Base-by-base conservation (phyloP, 2,329 filamentous ascomycete species). In the Fusarium pilosicola region DNA sequence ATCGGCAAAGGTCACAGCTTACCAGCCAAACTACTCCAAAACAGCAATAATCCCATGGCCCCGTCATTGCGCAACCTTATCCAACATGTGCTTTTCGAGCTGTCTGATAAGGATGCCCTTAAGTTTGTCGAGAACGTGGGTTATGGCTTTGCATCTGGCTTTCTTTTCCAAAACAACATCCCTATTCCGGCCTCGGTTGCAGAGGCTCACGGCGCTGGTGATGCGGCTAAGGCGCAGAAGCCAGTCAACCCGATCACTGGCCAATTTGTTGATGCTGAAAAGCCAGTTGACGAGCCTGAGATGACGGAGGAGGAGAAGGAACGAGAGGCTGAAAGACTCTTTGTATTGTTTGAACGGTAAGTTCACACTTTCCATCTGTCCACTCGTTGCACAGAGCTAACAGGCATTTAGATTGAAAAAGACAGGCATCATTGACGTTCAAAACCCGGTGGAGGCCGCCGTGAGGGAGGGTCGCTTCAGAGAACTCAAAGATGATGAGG, bases 241-340 rank as follows among this genome's bases (percentile, higher is more conserved):
- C 80, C 86, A 0, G 84, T 97, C 59, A 98, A 98, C 74, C 94
- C 95, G 0, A 90, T 98, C 38, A 98, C 95, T 2, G 95, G 95
- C 1, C 95, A 98, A 81, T 91, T 92, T 72, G 79, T 94, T 57
- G 92, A 94, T 74, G 87, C 86, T 42, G 93, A 96, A 81, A 87
- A 86, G 61, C 83, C 85, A 12, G 85, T 89, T 12, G 84, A 90
- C 8, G 81, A 85, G 17, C 90, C 90, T 4, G 90, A 93, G 55
- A 97, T 98, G 96, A 96, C 93, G 1, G 86, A 93, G 52, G 95
- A 95, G 74, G 96, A 98, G 84, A 98, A 96, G 81, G 94, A 97
- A 81, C 87, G 93, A 65, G 96, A 99, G 80, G 96, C 95, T 0
- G 96, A 98, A 82, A 89, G 91, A 64, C 83, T 98, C 2, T 98